Percentiles rank a stretch among this genome's conserved stretches.
phyloP scores from a whole-genome alignment of 768 basidiomycete genomes.

The Hortiboletus flavorubellus region DNA sequence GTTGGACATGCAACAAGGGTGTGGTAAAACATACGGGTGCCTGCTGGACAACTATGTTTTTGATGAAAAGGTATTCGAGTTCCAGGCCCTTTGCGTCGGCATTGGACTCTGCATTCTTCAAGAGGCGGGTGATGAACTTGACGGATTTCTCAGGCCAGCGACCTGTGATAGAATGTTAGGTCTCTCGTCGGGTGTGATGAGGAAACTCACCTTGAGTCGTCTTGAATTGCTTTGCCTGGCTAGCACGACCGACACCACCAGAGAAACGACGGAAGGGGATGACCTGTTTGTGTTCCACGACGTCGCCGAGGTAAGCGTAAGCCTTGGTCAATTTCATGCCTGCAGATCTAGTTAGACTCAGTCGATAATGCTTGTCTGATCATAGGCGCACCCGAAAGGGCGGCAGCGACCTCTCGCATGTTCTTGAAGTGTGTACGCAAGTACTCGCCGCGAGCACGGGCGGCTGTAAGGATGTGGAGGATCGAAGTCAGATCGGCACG shows the following conservation, averaged over 20 bases:
- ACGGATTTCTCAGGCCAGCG: slow-evolving; percentile 99
- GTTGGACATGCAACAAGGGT: neutral
- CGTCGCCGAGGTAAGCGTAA: slow-evolving; percentile 89
- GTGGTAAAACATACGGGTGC: slow-evolving; percentile 70
- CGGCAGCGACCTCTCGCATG: slow-evolving; percentile 98
- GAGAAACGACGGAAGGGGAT: slow-evolving; percentile 96
- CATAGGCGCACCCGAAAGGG: slow-evolving; percentile 69
- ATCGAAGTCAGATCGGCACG: slow-evolving; percentile 7
- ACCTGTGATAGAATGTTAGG: slow-evolving; percentile 48
- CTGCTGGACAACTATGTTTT: slow-evolving; percentile 97
- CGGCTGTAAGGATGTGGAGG: slow-evolving; percentile 48
- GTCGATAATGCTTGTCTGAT: neutral
- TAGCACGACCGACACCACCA: slow-evolving; percentile 92
- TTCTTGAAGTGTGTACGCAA: slow-evolving; percentile 99
- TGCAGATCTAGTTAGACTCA: slow-evolving; percentile 28
- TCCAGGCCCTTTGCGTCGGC: slow-evolving; percentile 97
- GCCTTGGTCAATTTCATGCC: slow-evolving; percentile 94
- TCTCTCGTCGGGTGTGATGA: neutral
- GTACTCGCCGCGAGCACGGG: slow-evolving; percentile 93
- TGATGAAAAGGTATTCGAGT: slow-evolving; percentile 88
- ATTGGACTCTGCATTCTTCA: slow-evolving; percentile 99
- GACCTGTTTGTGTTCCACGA: slow-evolving; percentile 93
- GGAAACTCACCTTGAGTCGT: slow-evolving; percentile 81
- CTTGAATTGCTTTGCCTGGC: slow-evolving; percentile 96
- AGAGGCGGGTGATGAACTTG: slow-evolving; percentile 87